Conservation (phyloP, 306 rosid genomes). For the Calophaca sinica region DNA sequence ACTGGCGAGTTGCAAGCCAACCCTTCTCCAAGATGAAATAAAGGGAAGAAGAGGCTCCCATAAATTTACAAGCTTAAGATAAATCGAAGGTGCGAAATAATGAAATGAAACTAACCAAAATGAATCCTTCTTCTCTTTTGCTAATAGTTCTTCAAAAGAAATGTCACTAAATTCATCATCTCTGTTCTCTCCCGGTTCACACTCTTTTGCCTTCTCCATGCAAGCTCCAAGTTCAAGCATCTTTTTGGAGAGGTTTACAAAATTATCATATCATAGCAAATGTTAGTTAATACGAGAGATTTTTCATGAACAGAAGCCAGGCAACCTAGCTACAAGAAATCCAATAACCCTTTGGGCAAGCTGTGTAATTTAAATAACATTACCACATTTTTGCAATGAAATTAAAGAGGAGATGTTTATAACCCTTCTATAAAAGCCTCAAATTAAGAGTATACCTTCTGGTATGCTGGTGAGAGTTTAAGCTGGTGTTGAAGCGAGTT, state of each 20-base stretch:
- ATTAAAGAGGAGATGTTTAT: neutral
- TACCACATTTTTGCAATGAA: neutral
- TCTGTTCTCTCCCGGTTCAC: conserved; percentile 50
- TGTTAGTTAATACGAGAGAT: neutral
- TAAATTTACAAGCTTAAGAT: conserved; percentile 2
- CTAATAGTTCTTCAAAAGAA: conserved; percentile 87
- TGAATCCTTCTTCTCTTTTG: conserved; percentile 91
- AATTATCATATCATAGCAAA: conserved; percentile 40
- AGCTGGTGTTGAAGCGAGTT: conserved; percentile 94
- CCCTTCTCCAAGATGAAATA: neutral
- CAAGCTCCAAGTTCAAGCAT: conserved; percentile 77
- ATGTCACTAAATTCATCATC: conserved; percentile 66
- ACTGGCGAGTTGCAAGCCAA: conserved; percentile 22
- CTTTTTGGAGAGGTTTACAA: conserved; percentile 45
- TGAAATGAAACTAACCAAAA: conserved; percentile 70
- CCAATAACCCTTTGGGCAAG: neutral
- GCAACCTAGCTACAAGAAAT: neutral
- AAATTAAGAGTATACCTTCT: conserved; percentile 61
- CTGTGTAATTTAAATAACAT: neutral
- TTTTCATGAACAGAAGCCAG: neutral
- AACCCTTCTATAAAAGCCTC: conserved; percentile 13
- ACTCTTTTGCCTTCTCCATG: conserved; percentile 66
- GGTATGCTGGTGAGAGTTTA: conserved; percentile 92
- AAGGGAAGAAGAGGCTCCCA: neutral
- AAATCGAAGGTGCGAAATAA: conserved; percentile 3